phyloP scores from a whole-genome alignment of 768 basidiomycete species.

The Boletellus ananiceps region DNA sequence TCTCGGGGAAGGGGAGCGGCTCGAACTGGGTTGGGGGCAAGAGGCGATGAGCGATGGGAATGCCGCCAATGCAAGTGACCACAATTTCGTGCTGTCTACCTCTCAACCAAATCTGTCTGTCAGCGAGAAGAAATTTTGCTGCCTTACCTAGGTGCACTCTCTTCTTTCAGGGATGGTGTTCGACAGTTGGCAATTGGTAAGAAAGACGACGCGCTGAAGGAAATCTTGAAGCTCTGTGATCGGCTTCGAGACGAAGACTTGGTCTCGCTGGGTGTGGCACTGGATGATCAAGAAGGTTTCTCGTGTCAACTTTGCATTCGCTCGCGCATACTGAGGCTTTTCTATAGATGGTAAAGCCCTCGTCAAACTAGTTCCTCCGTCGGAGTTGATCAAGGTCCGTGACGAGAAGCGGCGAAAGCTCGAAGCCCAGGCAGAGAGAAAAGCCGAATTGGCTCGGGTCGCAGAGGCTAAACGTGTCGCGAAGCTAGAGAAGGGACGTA shows the following conservation, averaged over 20 bases:
- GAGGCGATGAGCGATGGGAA: conserved; percentile 37
- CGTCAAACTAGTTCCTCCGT: conserved; percentile 84
- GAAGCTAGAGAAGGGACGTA: conserved; percentile 81
- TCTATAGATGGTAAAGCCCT: conserved; percentile 85
- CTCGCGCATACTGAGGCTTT: neutral
- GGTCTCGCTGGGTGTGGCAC: conserved; percentile 89
- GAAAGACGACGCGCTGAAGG: conserved; percentile 59
- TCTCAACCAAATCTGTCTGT: neutral
- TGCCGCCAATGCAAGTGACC: conserved; percentile 43
- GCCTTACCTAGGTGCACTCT: conserved; percentile 83
- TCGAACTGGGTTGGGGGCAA: conserved; percentile 85
- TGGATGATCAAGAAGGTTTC: conserved; percentile 93
- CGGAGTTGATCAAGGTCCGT: conserved; percentile 73
- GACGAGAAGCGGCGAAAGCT: conserved; percentile 80
- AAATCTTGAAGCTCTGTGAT: conserved; percentile 85
- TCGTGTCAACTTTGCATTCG: conserved; percentile 12
- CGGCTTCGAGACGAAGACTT: conserved; percentile 85
- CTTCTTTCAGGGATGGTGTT: conserved; percentile 88
- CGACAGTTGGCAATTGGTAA: conserved; percentile 76
- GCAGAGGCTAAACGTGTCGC: conserved; percentile 64
- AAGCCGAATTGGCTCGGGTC: conserved; percentile 62
- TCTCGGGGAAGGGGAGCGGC: conserved; percentile 62
- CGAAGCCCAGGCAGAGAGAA: conserved; percentile 76
- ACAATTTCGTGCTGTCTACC: neutral
- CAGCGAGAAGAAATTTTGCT: conserved; percentile 83